Percentiles rank a stretch among this genome's conserved stretches.
Evolutionary conservation across 1,139 yeast genomes (phyloP).

Genomic region (Pichia sp.): DNA sequence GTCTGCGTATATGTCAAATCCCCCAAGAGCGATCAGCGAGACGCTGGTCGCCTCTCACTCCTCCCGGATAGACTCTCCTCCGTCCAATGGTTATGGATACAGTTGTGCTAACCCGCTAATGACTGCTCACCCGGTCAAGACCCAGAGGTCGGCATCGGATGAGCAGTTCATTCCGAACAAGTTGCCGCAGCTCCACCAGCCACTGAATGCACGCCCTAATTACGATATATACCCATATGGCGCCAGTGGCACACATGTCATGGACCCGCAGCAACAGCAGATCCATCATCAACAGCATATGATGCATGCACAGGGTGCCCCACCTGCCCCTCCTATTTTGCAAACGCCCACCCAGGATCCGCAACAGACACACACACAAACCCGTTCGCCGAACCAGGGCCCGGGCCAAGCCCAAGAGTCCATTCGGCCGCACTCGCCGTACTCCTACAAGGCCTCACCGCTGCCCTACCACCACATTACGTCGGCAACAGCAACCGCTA

Average conservation of each 20-base stretch:
- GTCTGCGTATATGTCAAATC: not conserved
- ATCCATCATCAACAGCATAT: not conserved
- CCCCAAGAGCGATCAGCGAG: not conserved
- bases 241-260: not conserved
- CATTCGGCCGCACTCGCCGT: conserved; percentile 1
- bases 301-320: not conserved
- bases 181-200: not conserved
- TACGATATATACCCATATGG: not conserved
- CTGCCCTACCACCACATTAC: not conserved
- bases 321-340: not conserved
- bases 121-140: not conserved
- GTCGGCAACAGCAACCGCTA: not conserved
- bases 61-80: not conserved
- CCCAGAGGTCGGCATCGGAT: not conserved
- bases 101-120: not conserved
- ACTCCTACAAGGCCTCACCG: not conserved
- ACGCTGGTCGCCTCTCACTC: not conserved
- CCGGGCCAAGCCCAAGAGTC: not conserved
- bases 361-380: not conserved
- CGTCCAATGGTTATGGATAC: not conserved
- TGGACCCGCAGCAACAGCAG: not conserved
- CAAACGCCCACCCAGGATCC: not conserved
- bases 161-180: not conserved
- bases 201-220: not conserved
- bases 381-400: not conserved